Base-by-base conservation (phyloP, 2,329 filamentous ascomycete species). In the Phaeophleospora eucalypticola region DNA sequence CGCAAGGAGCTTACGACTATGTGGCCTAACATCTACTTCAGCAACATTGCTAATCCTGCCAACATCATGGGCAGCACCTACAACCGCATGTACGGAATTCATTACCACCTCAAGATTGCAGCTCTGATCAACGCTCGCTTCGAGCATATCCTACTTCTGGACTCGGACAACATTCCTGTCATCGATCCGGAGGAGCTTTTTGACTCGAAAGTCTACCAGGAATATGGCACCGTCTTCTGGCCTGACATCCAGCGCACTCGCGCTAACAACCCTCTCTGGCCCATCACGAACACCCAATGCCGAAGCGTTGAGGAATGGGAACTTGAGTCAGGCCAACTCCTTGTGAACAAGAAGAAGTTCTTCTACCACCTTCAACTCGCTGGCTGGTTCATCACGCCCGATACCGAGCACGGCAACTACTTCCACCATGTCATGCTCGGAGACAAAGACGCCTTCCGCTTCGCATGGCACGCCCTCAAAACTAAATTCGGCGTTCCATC, bases 331-430 rank as follows among this genome's bases (percentile, higher is more conserved):
- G 66, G 66, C 9, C 66, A 69, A 49, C 48, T 68, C 16, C 47
- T 68, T 8, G 59, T 69, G 17, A 63, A 69, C 53, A 69, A 69
- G 54, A 48, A 49, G 4, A 58, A 57, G 16, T 68, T 60, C 54
- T 68, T 62, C 57, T 68, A 69, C 48, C 66, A 68, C 49, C 53
- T 69, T 2, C 64, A 67, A 46, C 60, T 68, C 9, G 64, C 66
- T 10, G 59, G 59, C 6, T 68, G 60, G 60, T 57, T 66, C 36
- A 63, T 60, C 50, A 58, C 59, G 27, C 46, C 57, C 14, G 51
- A 58, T 3, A 48, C 36, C 19, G 45, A 53, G 12, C 34, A 39
- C 12, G 39, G 34, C 17, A 43, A 46, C 33, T 57, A 54, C 39
- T 67, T 63, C 52, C 56, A 59, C 35, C 48, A 57, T 14, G 54